Evolutionary conservation across 306 rosid genomes (phyloP), one percentile per base, ranked within the genome.

Genomic region (Carpinus fangiana): DNA sequence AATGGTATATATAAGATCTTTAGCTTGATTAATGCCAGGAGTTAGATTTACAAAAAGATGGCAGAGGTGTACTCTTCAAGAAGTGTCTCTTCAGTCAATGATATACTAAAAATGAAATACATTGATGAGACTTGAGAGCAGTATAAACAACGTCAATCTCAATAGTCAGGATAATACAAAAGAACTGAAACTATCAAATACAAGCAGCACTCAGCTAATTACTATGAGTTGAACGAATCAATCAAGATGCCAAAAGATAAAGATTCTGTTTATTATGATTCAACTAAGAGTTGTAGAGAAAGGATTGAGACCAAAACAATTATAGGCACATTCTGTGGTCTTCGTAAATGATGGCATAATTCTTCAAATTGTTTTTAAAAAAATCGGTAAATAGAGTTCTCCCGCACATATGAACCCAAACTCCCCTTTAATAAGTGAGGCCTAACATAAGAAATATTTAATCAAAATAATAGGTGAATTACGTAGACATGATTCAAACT

Each of bases 1-100:
- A 67, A 70, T 72, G n/a, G 73, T 14, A 67, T 36, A 53, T 12
- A 81, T 5, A 70, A 16, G 57, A 46, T 60, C 17, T 79, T 83
- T 57, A 83, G 47, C 69, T 82, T 54, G 68, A 54, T 53, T 7
- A 48, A 57, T 70, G 67, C 41, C 1, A 70, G 18, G 53, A 16
- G 5, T 31, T 26, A 3, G 4, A 66, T 20, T 14, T 31, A 66
- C 18, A 38, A 41, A 66, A 41, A 10, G 26, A 66, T 11, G 3
- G 71, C n/a, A 65, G 23, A 8, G 62, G 59, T 54, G 23, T 54
- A 54, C 8, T 1, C 23, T 18, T 3, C 6, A 60, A 5, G 46
- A 28, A 0, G 20, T 31, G 20, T 62, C 69, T 62, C 20, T 62
- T 65, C 23, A 34, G 70, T 36, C 12, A 65, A 65, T 65, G 46